Evolutionary conservation across 1,284 basidiomycete species (phyloP).

Genomic region (Golubevia sp.): DNA sequence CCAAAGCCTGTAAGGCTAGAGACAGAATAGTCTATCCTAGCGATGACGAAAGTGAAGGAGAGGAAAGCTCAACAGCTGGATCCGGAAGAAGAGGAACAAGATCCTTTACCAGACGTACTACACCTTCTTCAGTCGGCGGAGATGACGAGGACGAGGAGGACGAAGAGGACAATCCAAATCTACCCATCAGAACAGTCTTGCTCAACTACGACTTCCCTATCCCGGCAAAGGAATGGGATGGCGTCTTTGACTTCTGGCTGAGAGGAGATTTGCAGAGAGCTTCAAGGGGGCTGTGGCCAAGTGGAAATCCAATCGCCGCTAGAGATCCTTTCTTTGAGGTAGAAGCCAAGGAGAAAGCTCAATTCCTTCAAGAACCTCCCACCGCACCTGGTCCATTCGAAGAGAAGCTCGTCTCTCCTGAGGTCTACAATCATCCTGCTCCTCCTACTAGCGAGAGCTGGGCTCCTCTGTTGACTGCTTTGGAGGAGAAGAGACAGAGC

Average conservation of each 20-base stretch:
- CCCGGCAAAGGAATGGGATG: constrained; percentile 83
- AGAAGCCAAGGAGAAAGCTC: no score
- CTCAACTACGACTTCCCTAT: constrained; percentile 88
- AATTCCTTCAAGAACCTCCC: no score
- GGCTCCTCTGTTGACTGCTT: neutral
- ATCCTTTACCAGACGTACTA: constrained; percentile 4
- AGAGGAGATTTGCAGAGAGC: constrained; percentile 79
- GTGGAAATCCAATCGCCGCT: neutral
- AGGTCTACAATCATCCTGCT: neutral
- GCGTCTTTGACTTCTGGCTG: constrained; percentile 87
- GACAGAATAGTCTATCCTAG: constrained; percentile 16
- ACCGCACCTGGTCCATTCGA: neutral
- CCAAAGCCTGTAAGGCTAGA: constrained; percentile 69
- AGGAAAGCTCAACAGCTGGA: neutral
- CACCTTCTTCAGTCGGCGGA: constrained; percentile 6
- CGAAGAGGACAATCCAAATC: constrained; percentile 9
- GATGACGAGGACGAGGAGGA: constrained; percentile 39
- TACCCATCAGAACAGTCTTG: constrained; percentile 74
- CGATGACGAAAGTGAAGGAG: neutral
- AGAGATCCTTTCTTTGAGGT: neutral
- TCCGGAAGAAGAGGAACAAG: constrained; percentile 42
- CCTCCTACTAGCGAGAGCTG: neutral
- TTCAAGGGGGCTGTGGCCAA: constrained; percentile 34
- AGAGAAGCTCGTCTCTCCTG: neutral
- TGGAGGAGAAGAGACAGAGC: neutral